phyloP scores from a whole-genome alignment of 2,329 filamentous ascomycete species.

The Chaetomiaceae sp. region DNA sequence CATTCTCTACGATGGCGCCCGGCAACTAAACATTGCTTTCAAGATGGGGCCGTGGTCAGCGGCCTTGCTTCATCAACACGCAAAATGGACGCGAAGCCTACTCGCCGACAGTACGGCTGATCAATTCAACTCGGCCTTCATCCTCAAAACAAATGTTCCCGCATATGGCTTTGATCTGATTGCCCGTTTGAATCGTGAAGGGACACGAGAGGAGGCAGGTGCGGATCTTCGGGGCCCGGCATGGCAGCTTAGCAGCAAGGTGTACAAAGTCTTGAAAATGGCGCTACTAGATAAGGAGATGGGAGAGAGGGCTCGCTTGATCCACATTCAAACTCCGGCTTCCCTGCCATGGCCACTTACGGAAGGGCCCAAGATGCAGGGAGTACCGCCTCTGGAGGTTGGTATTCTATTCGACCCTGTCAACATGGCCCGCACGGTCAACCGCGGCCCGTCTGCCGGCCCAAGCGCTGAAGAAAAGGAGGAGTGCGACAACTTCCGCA shows the following conservation, averaged over 20 bases:
- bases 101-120: conserved; percentile 70
- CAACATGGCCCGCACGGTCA: conserved; percentile 71
- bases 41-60: conserved; percentile 91
- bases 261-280: conserved; percentile 62
- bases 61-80: conserved; percentile 65
- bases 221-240: conserved; percentile 39
- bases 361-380: conserved; percentile 31
- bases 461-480: conserved; percentile 70
- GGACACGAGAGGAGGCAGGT: conserved; percentile 6
- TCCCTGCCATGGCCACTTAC: conserved; percentile 45
- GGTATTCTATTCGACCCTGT: conserved; percentile 69
- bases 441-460: conserved; percentile 68
- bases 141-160: conserved; percentile 54
- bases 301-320: conserved; percentile 67
- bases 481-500: conserved; percentile 74
- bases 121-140: conserved; percentile 83
- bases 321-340: conserved; percentile 52
- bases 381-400: conserved; percentile 45
- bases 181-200: conserved; percentile 31
- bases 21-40: conserved; percentile 76
- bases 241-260: conserved; percentile 48
- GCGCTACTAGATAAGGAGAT: conserved; percentile 73
- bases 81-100: conserved; percentile 67
- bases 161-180: conserved; percentile 54
- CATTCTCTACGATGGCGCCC: conserved; percentile 70